phyloP scores from a whole-genome alignment of 2,329 filamentous ascomycete species.

The Botrytis medusae region DNA sequence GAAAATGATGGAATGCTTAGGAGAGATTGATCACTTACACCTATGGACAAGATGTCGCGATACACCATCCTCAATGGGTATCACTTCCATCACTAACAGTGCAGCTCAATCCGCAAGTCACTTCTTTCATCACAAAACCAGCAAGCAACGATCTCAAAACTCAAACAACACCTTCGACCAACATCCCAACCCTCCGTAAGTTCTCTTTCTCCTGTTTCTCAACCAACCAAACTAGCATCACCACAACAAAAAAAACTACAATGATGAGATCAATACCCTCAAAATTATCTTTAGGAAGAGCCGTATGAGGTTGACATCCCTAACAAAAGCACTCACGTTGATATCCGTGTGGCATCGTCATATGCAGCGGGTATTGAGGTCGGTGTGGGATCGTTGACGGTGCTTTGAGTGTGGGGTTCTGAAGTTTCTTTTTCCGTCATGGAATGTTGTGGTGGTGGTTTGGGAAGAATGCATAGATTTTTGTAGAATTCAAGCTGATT shows the following conservation, averaged over 20 bases:
- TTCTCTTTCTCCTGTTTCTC: background rate
- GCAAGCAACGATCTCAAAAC: background rate
- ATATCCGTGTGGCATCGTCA: conserved; percentile 35
- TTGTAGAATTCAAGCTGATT: background rate
- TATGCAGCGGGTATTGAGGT: conserved; percentile 32
- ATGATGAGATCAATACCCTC: conserved; percentile 38
- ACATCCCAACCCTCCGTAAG: conserved; percentile 9
- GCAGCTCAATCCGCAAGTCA: background rate
- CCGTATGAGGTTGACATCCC: conserved; percentile 35
- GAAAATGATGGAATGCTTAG: background rate
- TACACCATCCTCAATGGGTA: background rate
- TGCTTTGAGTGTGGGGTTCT: conserved; percentile 39
- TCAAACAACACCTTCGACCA: background rate
- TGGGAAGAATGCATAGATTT: background rate
- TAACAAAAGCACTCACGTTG: conserved; percentile 18
- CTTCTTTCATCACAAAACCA: background rate
- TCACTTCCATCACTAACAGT: background rate
- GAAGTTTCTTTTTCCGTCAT: conserved; percentile 22
- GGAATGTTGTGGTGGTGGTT: conserved; percentile 5
- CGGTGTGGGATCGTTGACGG: conserved; percentile 31
- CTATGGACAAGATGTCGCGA: background rate
- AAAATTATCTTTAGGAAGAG: conserved; percentile 38
- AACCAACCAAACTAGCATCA: background rate
- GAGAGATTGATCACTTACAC: background rate
- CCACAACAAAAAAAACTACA: conserved; percentile 19